Evolutionary conservation across 208 protist species (phyloP).

Genomic region (Crithidia fasciculata): DNA sequence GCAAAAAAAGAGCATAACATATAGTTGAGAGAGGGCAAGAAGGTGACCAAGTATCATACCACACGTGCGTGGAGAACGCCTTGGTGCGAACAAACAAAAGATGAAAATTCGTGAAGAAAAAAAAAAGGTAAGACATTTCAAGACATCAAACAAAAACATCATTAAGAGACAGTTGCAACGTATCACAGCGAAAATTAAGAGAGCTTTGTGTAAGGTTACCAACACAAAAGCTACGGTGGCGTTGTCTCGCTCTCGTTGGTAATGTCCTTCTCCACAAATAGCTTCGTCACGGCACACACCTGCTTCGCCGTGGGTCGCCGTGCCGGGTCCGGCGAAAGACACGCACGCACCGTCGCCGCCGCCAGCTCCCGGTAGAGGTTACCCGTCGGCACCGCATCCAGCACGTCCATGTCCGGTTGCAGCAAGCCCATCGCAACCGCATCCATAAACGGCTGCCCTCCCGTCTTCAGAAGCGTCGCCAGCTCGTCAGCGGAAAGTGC

Average conservation of each 20-base stretch:
- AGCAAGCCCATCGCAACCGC: not conserved
- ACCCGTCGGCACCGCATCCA: not conserved
- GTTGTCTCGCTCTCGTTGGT: not conserved
- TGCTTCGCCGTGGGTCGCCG: not conserved
- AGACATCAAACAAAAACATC: not conserved
- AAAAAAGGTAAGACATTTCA: not conserved
- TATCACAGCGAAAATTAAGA: not conserved
- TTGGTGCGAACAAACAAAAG: not conserved
- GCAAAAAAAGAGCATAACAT: too few relatives aligned
- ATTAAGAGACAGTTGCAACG: not conserved
- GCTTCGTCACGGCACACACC: not conserved
- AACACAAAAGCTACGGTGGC: not conserved
- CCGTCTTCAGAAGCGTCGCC: not conserved
- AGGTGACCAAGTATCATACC: too few relatives aligned
- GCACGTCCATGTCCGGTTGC: conserved; percentile 9
- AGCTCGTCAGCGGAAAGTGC: not conserved
- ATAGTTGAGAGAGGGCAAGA: too few relatives aligned
- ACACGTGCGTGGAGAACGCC: too few relatives aligned
- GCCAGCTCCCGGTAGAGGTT: not conserved
- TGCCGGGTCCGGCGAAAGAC: not conserved
- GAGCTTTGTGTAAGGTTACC: not conserved
- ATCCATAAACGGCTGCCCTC: not conserved
- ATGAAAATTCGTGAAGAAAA: not conserved
- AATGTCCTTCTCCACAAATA: not conserved
- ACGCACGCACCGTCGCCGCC: not conserved